Base-by-base conservation (phyloP, 345 rosid species). In the Rhizophora mangle region DNA sequence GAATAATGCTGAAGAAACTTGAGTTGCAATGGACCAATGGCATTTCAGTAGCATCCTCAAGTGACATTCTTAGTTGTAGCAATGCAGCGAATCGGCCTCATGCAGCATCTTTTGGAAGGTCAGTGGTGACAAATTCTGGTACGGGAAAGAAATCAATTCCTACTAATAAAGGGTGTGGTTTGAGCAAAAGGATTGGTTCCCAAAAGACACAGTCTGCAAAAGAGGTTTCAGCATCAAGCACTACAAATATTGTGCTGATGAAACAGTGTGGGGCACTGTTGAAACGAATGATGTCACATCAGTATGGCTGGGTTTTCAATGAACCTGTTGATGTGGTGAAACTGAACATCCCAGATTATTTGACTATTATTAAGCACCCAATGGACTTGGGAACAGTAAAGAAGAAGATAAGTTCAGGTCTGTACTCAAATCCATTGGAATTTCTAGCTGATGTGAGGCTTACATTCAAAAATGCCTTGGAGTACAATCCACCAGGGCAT, bases 381-480 rank as follows among this genome's bases (percentile, higher is more conserved):
- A 87, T 87, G 91, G 91, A 87, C 70, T 77, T 87, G 24, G 87
- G 87, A 29, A 79, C 91, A 2, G 77, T 87, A 39, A 82, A 74
- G 75, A 64, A 66, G 31, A 87, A 80, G 64, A 64, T 87, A 6
- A 68, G 46, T 6, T 75, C 54, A 43, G 70, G 76, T 37, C 1
- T 32, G 10, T 84, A 83, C 72, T 32, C 60, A 20, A 70, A 73
- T 7, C 87, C 87, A 2, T 39, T 53, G 47, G 91, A 84, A 7
- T 87, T 87, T 63, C 80, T 81, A 1, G 77, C 73, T 0, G 88
- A 87, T 29, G 91, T 87, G 62, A 78, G 84, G 56, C 74, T 84
- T 62, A 84, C 91, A 18, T 87, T 87, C 64, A 74, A 70, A 75
- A 87, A 87, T 66, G 88, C 91, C 8, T 64, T 84, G 83, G 69